Base-by-base conservation (phyloP, 768 basidiomycete species). In the Tricholomella constricta region DNA sequence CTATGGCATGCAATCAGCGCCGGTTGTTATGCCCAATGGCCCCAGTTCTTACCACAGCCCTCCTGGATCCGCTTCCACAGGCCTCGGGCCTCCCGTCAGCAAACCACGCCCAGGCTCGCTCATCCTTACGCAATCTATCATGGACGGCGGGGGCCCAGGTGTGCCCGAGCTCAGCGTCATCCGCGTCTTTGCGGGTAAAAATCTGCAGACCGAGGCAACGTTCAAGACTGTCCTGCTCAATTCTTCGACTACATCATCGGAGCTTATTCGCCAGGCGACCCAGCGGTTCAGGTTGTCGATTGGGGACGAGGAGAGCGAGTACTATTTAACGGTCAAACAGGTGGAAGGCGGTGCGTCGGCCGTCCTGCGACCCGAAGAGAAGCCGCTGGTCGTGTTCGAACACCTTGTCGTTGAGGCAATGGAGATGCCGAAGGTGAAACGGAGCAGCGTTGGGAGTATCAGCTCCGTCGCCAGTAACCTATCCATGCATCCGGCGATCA, bases 151-250 rank as follows among this genome's bases (percentile, higher is more conserved):
- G 51, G 83, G 83, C 2, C 72, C 79, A 0, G 76, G 76, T 6
- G 82, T 90, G 3, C 91, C 90, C 0, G 87, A 94, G 48, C 81
- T 99, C 50, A 97, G 89, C 61, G 97, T 99, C 56, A 87, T 99
- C 45, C 90, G 97, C 22, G 85, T 99, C 34, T 99, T 99, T 65
- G 95, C 96, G 0, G 97, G 96, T 25, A 85, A 88, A 59, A 80
- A 91, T 59, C 67, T 98, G 57, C 86, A 94, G 66, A 92, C 94
- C 0, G 95, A 98, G 62, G 93, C 94, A 2, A 97, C 96, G 5
- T 99, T 99, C 81, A 98, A 98, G 76, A 98, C 97, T 6, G 97
- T 96, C 1, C 72, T 98, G 15, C 80, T 98, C 51, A 98, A 95
- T 62, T 76, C 89, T 4, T 85, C 85, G 1, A 98, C 96, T 0